Evolutionary conservation across 2,329 filamentous ascomycete genomes (phyloP), one percentile per base, ranked within the genome.

Genomic region (Mariannaea elegans): DNA sequence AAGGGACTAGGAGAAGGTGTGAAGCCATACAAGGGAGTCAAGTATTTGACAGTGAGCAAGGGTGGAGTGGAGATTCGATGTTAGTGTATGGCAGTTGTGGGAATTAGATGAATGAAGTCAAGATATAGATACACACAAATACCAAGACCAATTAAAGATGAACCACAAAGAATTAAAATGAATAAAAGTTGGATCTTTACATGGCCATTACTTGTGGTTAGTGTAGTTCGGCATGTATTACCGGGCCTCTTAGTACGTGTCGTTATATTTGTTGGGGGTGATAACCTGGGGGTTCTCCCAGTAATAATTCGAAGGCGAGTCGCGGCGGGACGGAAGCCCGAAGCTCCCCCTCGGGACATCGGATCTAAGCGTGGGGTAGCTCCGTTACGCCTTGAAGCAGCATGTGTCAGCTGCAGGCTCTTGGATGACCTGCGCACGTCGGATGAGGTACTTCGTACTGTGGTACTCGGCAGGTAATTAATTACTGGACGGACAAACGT

Each of bases 11-110:
- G 93, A 0, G 93, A 97, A 66, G 88, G 91, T 2, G 88, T 98
- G 36, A 96, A 93, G 78, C 95, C 95, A 21, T 98, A 97, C 78
- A 99, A 98, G 79, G 95, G 95, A 1, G 95, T 99, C 66, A 99
- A 99, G 78, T 99, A 99, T 77, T 75, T 99, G 69, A 97, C 94
- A 14, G 81, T 90, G 47, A 90, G 87, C 71, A 87, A 86, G 63
- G 83, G 84, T 13, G 87, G 87, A 19, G 80, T 90, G 39, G 87
- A 90, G 75, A 82, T 88, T 66, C 79, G 87, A 68, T 89, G 87
- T 72, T 87, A 69, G 64, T 14, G 21, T 16, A 18, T 16, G 14
- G 54, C 21, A 34, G 14, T 16, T 39, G 55, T 18, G 48, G 21
- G 44, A 42, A 13, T 16, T 42, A n/a, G n/a, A n/a, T n/a, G n/a